A percentile compares a stretch with the other conserved stretches of the same genome.
These are phyloP conservation scores for Pelargonium myrrhifolium DNA, from an alignment of 441 rosid species.

Conservation along the genomic window DNA sequence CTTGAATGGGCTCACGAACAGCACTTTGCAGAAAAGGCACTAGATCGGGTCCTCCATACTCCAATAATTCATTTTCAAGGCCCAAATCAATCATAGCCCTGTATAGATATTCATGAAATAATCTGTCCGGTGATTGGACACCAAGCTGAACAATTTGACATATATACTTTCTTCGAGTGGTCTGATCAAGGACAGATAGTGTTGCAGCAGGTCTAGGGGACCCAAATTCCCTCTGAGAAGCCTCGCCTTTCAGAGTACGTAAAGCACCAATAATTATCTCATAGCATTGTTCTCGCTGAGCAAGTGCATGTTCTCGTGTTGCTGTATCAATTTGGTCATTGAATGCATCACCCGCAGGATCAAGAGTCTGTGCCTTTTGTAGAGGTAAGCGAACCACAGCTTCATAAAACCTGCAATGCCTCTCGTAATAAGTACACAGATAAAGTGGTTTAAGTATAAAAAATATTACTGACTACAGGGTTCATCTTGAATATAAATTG, in stretches of 20 bases:
- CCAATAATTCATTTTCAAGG: slow-evolving; percentile 86
- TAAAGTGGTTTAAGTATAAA: slow-evolving; percentile 11
- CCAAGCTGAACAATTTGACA: slow-evolving; percentile 95
- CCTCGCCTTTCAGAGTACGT: slow-evolving; percentile 57
- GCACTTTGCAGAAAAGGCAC: slow-evolving; percentile 87
- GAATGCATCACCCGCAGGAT: slow-evolving; percentile 86
- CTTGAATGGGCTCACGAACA: slow-evolving; percentile 53
- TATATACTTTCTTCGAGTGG: slow-evolving; percentile 64
- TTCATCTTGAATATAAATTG: slow-evolving; percentile 22
- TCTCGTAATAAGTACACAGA: slow-evolving; percentile 22
- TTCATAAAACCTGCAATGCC: slow-evolving; percentile 79
- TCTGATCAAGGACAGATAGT: slow-evolving; percentile 52
- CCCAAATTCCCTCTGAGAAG: slow-evolving; percentile 42
- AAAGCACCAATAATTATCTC: slow-evolving; percentile 73
- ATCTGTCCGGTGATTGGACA: slow-evolving; percentile 80
- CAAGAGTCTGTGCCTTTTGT: slow-evolving; percentile 87
- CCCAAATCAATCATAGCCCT: slow-evolving; percentile 76
- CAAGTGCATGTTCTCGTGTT: slow-evolving; percentile 62
- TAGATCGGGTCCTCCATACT: slow-evolving; percentile 96
- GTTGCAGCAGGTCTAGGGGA: slow-evolving; percentile 48
- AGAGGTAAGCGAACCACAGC: slow-evolving; percentile 89
- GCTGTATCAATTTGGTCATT: slow-evolving; percentile 81
- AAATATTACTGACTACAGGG: slow-evolving; percentile 13
- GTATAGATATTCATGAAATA: slow-evolving; percentile 78
- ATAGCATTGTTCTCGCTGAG: slow-evolving; percentile 82